phyloP scores from a whole-genome alignment of 495 filamentous ascomycete genomes.

The Geoglossum glabrum region DNA sequence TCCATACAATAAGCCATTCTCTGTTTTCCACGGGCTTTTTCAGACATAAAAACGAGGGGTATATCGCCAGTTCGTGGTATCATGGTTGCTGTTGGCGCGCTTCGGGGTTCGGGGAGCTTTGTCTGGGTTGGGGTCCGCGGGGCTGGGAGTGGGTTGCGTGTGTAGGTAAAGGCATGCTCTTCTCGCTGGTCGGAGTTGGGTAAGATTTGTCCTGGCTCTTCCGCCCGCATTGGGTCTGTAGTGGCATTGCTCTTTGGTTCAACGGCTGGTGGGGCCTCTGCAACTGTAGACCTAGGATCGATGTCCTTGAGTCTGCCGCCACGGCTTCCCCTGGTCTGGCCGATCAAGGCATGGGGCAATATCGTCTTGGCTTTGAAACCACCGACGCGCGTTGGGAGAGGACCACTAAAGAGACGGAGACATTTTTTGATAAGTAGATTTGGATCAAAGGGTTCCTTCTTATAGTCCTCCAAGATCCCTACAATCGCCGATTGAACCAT shows the following conservation, averaged over 20 bases:
- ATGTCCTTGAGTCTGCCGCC: too few relatives aligned
- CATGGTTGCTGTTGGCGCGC: not conserved
- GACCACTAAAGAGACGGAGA: not conserved
- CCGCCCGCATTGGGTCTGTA: not conserved
- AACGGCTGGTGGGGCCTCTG: not conserved
- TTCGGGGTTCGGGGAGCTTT: not conserved
- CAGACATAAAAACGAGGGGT: not conserved
- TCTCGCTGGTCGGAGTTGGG: too few relatives aligned
- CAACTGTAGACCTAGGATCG: not conserved
- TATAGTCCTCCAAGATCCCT: not conserved
- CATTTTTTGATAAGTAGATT: not conserved
- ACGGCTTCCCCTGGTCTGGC: too few relatives aligned
- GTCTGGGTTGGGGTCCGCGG: not conserved
- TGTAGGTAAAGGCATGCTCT: too few relatives aligned
- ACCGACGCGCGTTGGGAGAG: not conserved
- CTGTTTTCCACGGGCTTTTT: not conserved
- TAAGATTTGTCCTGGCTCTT: too few relatives aligned
- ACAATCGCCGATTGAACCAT: not conserved
- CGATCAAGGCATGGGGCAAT: too few relatives aligned
- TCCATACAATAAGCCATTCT: not conserved
- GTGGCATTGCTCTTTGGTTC: not conserved
- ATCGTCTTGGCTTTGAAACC: too few relatives aligned
- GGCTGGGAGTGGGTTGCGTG: not conserved
- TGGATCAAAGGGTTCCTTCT: not conserved
- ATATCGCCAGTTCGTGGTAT: not conserved